Evolutionary conservation across 108 stramenopile species (phyloP).

Genomic region (Conticribra weissflogii): DNA sequence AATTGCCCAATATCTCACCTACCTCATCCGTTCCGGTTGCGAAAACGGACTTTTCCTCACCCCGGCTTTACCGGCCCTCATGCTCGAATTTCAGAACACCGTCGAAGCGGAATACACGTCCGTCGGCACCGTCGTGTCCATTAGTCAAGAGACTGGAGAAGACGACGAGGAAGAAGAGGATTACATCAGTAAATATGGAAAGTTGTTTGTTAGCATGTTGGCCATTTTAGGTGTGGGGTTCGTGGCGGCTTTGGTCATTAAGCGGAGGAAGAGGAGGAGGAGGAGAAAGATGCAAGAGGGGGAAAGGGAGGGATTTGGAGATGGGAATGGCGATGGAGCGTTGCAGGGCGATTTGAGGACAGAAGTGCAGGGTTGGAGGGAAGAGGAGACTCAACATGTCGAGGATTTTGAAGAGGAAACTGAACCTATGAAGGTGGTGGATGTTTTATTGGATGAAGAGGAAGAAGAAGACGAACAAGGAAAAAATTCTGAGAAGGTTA

Average conservation of each 20-base stretch:
- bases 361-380: not conserved
- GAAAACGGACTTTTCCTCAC: conserved; percentile 25
- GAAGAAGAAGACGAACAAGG: not conserved
- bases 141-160: conserved; percentile 19
- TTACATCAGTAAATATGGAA: conserved; percentile 32
- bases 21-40: conserved; percentile 19
- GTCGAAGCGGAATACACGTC: not conserved
- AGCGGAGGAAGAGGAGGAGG: conserved; percentile 13
- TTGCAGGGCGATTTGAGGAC: not conserved
- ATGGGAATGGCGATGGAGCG: not conserved
- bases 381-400: not conserved
- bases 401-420: conserved; percentile 14
- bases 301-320: conserved; percentile 2
- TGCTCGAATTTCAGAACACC: conserved; percentile 15
- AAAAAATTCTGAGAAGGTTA: too few relatives aligned
- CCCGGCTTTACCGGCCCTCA: conserved; percentile 20
- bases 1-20: conserved; percentile 13
- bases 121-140: conserved; percentile 2
- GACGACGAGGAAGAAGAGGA: conserved; percentile 10
- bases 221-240: conserved; percentile 30
- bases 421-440: conserved; percentile 7
- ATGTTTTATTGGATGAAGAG: conserved; percentile 3
- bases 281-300: not conserved
- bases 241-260: conserved; percentile 14
- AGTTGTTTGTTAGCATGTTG: conserved; percentile 34